Conservation (phyloP, 73 alveolate species). For the Paramecium primaurelia region DNA sequence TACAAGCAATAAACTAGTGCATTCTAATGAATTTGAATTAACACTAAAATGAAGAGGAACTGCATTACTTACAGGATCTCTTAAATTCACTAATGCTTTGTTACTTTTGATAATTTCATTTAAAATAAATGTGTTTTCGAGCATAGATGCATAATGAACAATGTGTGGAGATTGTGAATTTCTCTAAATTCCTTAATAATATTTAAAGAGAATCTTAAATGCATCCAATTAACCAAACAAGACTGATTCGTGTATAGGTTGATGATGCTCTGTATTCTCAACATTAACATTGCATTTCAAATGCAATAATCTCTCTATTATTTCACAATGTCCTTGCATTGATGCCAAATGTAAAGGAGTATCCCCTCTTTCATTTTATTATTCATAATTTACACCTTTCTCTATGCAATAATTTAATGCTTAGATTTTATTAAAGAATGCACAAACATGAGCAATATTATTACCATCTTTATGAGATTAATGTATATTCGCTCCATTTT, state of each 20-base stretch:
- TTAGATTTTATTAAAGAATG: neutral
- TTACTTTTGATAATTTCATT: neutral
- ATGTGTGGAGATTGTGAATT: neutral
- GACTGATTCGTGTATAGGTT: neutral
- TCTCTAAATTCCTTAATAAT: neutral
- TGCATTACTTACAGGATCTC: neutral
- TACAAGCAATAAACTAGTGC: neutral
- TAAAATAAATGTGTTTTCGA: neutral
- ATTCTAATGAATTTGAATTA: neutral
- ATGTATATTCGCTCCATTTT: neutral
- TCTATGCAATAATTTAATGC: neutral
- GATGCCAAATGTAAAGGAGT: conserved; percentile 2
- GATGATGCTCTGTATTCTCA: neutral
- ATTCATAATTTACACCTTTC: neutral
- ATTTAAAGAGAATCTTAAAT: neutral
- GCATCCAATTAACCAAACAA: neutral
- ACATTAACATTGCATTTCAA: neutral
- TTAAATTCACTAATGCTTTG: neutral
- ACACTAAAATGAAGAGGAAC: neutral
- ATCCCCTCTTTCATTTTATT: conserved; percentile 5
- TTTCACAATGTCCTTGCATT: neutral
- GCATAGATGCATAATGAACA: neutral
- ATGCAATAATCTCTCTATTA: neutral
- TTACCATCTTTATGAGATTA: neutral
- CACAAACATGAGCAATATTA: neutral